These are phyloP conservation scores for Sphaceloma murrayae DNA, from an alignment of 2,329 filamentous ascomycete genomes.

Conservation along the genomic window DNA sequence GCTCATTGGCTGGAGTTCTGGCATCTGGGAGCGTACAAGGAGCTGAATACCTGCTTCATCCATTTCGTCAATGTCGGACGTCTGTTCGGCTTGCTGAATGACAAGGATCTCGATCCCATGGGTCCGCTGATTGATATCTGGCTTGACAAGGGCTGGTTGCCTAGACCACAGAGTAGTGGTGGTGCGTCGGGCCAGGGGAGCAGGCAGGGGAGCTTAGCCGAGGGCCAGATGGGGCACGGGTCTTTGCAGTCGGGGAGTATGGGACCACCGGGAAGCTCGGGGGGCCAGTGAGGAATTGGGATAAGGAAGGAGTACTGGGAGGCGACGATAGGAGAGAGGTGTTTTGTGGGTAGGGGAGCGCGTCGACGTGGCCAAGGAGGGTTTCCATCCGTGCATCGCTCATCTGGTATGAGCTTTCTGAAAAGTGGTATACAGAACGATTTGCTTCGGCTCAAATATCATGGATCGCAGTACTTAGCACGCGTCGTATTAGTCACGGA, in stretches of 20 bases:
- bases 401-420: not conserved
- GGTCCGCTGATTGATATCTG: slow-evolving; percentile 87
- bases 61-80: slow-evolving; percentile 57
- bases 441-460: not conserved
- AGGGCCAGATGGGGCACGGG: slow-evolving; percentile 10
- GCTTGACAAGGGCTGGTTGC: slow-evolving; percentile 80
- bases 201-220: slow-evolving; percentile 8
- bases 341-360: not conserved
- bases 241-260: slow-evolving; percentile 4
- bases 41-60: slow-evolving; percentile 46
- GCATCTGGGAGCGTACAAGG: slow-evolving; percentile 39
- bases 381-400: not conserved
- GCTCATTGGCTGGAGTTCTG: slow-evolving; percentile 45
- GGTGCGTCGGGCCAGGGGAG: slow-evolving; percentile 12
- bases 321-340: not conserved
- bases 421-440: not conserved
- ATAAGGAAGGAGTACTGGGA: too few relatives aligned
- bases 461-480: too few relatives aligned
- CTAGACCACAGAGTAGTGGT: slow-evolving; percentile 28
- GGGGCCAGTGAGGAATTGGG: too few relatives aligned
- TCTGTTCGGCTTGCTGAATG: slow-evolving; percentile 66
- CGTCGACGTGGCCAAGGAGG: not conserved
- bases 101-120: slow-evolving; percentile 91
- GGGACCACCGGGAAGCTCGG: slow-evolving; percentile 9
- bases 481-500: too few relatives aligned